These are phyloP conservation scores for Colletotrichum paranaense DNA, from an alignment of 2,329 filamentous ascomycete genomes.

Conservation along the genomic window DNA sequence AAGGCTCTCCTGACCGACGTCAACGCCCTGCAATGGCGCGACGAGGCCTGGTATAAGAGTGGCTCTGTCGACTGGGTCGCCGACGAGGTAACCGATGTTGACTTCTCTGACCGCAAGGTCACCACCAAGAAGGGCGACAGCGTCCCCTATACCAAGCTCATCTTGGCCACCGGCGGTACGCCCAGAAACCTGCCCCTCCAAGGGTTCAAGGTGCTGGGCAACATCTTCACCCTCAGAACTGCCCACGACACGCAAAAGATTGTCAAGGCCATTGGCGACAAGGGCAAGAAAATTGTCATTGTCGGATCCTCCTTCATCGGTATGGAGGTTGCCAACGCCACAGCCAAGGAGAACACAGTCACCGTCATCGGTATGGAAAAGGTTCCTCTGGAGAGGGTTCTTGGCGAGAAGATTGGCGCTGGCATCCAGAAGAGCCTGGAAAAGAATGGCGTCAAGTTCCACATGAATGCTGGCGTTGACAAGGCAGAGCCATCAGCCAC, in stretches of 20 bases:
- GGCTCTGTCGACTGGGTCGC: conserved; percentile 68
- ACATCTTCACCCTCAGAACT: conserved; percentile 86
- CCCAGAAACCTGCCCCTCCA: conserved; percentile 81
- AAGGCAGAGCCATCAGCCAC: conserved; percentile 79
- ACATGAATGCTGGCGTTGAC: conserved; percentile 83
- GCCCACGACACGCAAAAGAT: conserved; percentile 85
- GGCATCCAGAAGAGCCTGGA: conserved; percentile 85
- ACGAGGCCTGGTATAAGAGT: conserved; percentile 80
- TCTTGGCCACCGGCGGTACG: conserved; percentile 88
- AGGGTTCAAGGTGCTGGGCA: conserved; percentile 86
- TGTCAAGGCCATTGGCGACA: conserved; percentile 80
- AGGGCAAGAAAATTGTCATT: conserved; percentile 91
- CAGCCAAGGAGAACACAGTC: conserved; percentile 82
- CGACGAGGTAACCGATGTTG: conserved; percentile 77
- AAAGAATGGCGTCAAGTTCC: conserved; percentile 89
- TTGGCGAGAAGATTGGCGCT: conserved; percentile 83
- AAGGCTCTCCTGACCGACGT: conserved; percentile 90
- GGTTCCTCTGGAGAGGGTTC: conserved; percentile 84
- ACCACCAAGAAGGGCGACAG: conserved; percentile 78
- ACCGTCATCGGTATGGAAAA: conserved; percentile 90
- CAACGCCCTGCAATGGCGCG: conserved; percentile 81
- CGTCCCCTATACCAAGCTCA: conserved; percentile 86
- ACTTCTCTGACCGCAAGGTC: conserved; percentile 80
- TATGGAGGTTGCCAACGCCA: conserved; percentile 94
- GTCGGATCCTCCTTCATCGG: conserved; percentile 97